These are phyloP conservation scores for Pichia sp. DNA, from an alignment of 1,139 yeast species.

Conservation along the genomic window DNA sequence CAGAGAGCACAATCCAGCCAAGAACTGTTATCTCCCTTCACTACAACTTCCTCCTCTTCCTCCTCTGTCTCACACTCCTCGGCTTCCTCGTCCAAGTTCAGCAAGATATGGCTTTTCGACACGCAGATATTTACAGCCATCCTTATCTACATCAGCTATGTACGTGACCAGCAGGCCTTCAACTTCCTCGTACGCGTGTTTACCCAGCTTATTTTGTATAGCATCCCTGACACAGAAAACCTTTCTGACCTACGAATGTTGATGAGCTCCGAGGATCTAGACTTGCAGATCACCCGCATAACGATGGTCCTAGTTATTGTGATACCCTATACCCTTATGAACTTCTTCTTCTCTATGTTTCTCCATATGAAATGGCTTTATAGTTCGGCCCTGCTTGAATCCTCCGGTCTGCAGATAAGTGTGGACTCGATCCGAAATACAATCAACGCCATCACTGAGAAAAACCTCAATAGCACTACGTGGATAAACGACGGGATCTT, in stretches of 20 bases:
- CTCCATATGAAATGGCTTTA: background rate
- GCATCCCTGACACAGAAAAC: conserved; percentile 9
- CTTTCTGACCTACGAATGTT: background rate
- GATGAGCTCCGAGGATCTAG: background rate
- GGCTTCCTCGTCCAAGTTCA: background rate
- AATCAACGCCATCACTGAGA: background rate
- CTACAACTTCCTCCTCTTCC: background rate
- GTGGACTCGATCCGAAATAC: background rate
- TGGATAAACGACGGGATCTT: conserved; percentile 4
- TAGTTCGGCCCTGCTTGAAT: background rate
- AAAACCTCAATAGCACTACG: background rate
- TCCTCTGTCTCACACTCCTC: background rate
- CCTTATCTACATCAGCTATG: conserved; percentile 11
- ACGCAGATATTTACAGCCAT: conserved; percentile 1
- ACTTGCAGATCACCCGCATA: conserved; percentile 4
- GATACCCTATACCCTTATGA: conserved; percentile 7
- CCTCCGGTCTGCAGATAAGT: background rate
- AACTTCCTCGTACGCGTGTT: conserved; percentile 5
- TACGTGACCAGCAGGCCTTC: conserved; percentile 9
- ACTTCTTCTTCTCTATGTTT: conserved; percentile 1
- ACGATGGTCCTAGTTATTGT: conserved; percentile 2
- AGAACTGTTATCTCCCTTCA: background rate
- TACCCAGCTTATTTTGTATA: conserved; percentile 7
- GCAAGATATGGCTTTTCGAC: conserved; percentile 1
- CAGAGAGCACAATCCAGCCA: background rate